Conservation (phyloP, 768 basidiomycete species). For the Gyrodon lividus region DNA sequence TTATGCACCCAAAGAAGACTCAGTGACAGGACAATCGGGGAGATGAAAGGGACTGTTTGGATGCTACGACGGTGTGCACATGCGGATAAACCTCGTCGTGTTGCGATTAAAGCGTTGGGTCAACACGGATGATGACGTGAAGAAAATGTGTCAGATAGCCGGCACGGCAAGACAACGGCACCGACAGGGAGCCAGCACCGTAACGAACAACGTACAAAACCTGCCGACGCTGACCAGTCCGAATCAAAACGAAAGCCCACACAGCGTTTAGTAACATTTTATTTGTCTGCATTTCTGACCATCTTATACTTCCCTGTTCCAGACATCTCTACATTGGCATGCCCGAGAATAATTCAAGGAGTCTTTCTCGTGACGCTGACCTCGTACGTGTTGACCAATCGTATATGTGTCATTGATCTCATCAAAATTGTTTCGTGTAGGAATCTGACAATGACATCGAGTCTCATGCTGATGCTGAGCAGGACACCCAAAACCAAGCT, state of each 20-base stretch:
- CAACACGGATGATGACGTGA: conserved; percentile 14
- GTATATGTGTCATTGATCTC: conserved; percentile 12
- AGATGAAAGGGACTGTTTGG: no score
- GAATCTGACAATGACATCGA: conserved; percentile 74
- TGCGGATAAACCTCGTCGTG: no score
- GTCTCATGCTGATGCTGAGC: conserved; percentile 38
- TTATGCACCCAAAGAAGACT: no score
- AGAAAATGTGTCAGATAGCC: conserved; percentile 19
- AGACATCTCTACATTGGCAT: conserved; percentile 34
- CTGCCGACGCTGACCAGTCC: conserved; percentile 4
- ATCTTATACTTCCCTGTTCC: conserved; percentile 34
- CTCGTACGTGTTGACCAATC: conserved; percentile 29
- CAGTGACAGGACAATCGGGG: no score
- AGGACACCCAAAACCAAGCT: conserved; percentile 18
- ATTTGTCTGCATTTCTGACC: conserved; percentile 12
- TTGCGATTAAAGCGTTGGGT: no score
- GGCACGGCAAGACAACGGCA: background rate
- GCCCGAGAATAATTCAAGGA: conserved; percentile 54
- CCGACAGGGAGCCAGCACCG: background rate
- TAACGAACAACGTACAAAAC: background rate
- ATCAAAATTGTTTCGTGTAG: conserved; percentile 29
- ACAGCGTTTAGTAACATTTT: background rate
- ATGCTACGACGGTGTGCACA: no score
- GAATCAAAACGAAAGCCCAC: background rate
- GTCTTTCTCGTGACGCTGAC: conserved; percentile 62